Evolutionary conservation across 345 rosid genomes (phyloP).

Genomic region (Ceriops decandra): DNA sequence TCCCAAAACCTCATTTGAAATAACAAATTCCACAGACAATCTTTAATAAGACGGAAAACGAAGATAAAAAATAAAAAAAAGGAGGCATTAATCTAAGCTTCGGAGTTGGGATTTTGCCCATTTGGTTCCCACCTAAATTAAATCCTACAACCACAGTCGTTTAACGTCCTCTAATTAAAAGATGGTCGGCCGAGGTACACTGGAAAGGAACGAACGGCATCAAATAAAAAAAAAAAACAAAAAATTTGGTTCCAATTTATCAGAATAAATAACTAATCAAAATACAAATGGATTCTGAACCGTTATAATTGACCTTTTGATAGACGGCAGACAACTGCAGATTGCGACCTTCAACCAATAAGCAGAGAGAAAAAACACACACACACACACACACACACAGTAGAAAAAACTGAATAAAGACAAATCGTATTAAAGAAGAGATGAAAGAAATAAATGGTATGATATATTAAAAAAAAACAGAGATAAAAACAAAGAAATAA

Average conservation of each 20-base stretch:
- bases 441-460: slow-evolving; percentile 27
- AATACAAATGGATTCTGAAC: background rate
- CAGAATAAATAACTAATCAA: background rate
- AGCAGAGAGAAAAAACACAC: no score
- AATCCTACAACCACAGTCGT: slow-evolving; percentile 6
- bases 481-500: slow-evolving; percentile 31
- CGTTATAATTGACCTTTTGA: background rate
- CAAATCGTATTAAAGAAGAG: background rate
- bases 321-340: no score
- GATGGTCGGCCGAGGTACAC: no score
- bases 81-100: background rate
- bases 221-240: no score
- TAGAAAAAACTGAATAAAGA: background rate
- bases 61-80: no score
- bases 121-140: slow-evolving; percentile 23
- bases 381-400: rapidly evolving
- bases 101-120: no score
- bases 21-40: slow-evolving; percentile 17
- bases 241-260: background rate
- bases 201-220: no score
- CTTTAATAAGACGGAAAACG: no score
- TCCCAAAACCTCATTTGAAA: background rate
- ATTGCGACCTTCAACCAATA: no score
- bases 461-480: slow-evolving; percentile 17
- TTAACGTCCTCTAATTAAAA: background rate